Evolutionary conservation across 2,329 filamentous ascomycete genomes (phyloP), one percentile per base, ranked within the genome.

Genomic region (Bretziella fagacearum): DNA sequence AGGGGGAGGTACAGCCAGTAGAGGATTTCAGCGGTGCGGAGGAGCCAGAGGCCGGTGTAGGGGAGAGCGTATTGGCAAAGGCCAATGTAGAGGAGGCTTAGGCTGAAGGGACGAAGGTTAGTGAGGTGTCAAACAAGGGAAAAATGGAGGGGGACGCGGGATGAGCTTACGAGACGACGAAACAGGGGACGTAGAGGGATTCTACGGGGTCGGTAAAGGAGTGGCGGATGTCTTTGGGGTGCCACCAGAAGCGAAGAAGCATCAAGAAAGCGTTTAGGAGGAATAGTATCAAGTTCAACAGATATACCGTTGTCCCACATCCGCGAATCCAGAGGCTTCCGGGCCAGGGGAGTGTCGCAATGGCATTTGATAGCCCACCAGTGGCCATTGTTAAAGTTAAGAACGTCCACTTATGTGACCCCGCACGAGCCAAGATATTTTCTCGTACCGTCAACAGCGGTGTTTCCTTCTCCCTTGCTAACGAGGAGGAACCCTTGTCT

Each of bases 171-270:
- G 63, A 67, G 46, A 67, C 63, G 49, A 67, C 71, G 60, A 68
- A 74, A 1, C 83, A 73, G 0, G 82, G 81, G 13, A 84, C 76
- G 57, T 89, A 91, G 0, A 89, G 25, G 7, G 76, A 81, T 57
- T 93, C 84, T 0, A 80, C 78, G 10, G 83, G 82, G 61, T 89
- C 83, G 5, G 76, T 65, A 51, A 91, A 80, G 0, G 81, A 84
- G 11, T 73, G 67, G 49, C 69, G 70, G 8, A 44, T 20, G 18
- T 44, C 42, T 30, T 35, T 35, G 6, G 27, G 42, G 27, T 33
- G 29, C 17, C 25, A 20, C 7, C n/a, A 33, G 59, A 93, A 91
- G 17, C 83, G 74, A 7, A 77, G 67, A 30, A 89, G 73, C 54
- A 84, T 68, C 42, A 68, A 56, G 57, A 74, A 76, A 10, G 17